A percentile compares a stretch with the other conserved stretches of the same genome.
Conservation (phyloP, 2,329 filamentous ascomycete species). For the Nigrograna mackinnonii region DNA sequence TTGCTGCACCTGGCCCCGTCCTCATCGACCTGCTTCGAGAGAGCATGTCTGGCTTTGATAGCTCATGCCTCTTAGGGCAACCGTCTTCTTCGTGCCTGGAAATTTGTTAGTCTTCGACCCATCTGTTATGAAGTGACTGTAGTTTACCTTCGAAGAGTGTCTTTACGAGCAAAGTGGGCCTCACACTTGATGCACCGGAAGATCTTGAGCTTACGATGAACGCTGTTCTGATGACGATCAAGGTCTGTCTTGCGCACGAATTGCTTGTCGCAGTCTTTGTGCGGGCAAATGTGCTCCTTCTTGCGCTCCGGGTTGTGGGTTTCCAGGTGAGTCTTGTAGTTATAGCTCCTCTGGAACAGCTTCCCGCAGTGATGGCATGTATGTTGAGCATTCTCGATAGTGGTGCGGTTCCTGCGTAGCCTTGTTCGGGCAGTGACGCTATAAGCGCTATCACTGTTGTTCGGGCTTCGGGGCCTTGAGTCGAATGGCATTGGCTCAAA, state of each 20-base stretch:
- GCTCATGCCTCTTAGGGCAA: constrained; percentile 62
- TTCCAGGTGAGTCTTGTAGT: constrained; percentile 84
- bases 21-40: constrained; percentile 18
- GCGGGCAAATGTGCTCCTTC: constrained; percentile 70
- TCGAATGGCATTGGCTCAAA: constrained; percentile 16
- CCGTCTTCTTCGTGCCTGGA: constrained; percentile 76
- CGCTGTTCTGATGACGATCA: constrained; percentile 58
- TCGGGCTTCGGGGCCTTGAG: constrained; percentile 15
- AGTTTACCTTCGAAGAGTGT: constrained; percentile 76
- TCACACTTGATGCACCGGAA: constrained; percentile 73
- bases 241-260: constrained; percentile 87
- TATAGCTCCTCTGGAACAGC: constrained; percentile 81
- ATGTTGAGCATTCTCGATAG: constrained; percentile 71
- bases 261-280: constrained; percentile 68
- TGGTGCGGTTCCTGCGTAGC: constrained; percentile 45
- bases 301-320: constrained; percentile 76
- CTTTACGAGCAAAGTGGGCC: constrained; percentile 75
- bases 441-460: constrained; percentile 6
- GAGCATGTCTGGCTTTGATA: constrained; percentile 15
- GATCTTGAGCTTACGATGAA: constrained; percentile 74
- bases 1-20: constrained; percentile 3
- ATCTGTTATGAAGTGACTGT: neutral
- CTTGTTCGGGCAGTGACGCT: constrained; percentile 11
- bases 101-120: constrained; percentile 26
- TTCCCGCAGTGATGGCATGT: constrained; percentile 76